Conservation (phyloP, 768 basidiomycete genomes). For the Lactarius psammicola region DNA sequence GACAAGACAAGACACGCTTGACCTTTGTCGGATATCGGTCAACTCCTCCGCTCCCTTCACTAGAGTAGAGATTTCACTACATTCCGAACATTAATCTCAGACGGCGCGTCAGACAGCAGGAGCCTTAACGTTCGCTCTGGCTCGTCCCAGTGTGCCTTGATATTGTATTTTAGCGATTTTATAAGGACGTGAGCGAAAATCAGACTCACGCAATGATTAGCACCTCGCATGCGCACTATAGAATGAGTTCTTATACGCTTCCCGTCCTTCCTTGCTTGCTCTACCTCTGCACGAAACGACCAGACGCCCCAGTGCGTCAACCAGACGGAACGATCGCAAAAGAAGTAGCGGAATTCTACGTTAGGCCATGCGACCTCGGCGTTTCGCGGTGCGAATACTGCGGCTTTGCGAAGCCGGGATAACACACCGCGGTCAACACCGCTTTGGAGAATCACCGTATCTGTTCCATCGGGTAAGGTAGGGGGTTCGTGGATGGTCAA, state of each 20-base stretch:
- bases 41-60: no score
- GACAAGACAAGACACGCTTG: no score
- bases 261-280: not conserved
- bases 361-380: not conserved
- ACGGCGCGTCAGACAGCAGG: not conserved
- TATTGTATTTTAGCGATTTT: not conserved
- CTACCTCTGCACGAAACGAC: not conserved
- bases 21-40: no score
- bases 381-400: not conserved
- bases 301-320: not conserved
- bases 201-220: not conserved
- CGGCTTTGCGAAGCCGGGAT: not conserved
- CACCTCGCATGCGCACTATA: not conserved
- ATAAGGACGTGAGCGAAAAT: not conserved
- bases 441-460: not conserved
- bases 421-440: not conserved
- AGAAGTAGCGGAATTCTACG: conserved; percentile 5
- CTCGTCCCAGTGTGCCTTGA: conserved; percentile 1
- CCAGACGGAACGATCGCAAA: conserved; percentile 3
- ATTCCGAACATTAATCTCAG: not conserved
- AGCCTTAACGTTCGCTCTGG: not conserved
- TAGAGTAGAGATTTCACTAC: not conserved
- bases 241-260: not conserved
- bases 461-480: not conserved
- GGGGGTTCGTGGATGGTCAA: not conserved